These are phyloP conservation scores for Hura crepitans DNA, from an alignment of 441 rosid genomes.

Conservation along the genomic window DNA sequence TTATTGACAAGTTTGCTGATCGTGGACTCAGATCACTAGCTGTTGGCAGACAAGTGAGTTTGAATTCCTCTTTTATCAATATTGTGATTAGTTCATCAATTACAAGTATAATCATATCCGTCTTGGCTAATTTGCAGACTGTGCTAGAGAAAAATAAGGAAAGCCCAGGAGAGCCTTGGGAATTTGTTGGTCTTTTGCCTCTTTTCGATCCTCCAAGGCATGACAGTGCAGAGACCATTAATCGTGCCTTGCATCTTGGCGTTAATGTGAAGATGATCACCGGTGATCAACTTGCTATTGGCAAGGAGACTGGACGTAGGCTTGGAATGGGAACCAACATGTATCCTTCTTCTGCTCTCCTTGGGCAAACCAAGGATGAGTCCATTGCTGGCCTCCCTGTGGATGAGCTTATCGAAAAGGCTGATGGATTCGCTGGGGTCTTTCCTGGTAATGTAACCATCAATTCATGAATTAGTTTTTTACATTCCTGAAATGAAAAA, in stretches of 20 bases:
- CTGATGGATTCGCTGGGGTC: slow-evolving; percentile 94
- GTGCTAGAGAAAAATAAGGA: slow-evolving; percentile 73
- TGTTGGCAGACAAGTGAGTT: slow-evolving; percentile 60
- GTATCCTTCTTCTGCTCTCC: slow-evolving; percentile 89
- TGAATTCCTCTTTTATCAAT: not conserved
- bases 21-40: slow-evolving; percentile 88
- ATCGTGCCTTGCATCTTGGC: slow-evolving; percentile 82
- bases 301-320: slow-evolving; percentile 89
- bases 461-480: not conserved
- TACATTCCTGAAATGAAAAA: too few species aligned
- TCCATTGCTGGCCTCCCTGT: slow-evolving; percentile 55
- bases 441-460: slow-evolving; percentile 58
- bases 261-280: slow-evolving; percentile 97
- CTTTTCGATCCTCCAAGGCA: slow-evolving; percentile 95
- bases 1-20: slow-evolving; percentile 68
- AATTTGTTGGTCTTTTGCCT: slow-evolving; percentile 86
- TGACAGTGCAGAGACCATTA: slow-evolving; percentile 90
- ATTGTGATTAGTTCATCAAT: not conserved
- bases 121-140: slow-evolving; percentile 28
- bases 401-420: slow-evolving; percentile 78
- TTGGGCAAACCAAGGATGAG: slow-evolving; percentile 63
- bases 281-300: slow-evolving; percentile 92
- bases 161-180: slow-evolving; percentile 74
- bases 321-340: slow-evolving; percentile 97
- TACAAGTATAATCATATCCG: not conserved